Evolutionary conservation across 148 eudicot genomes (phyloP).

Genomic region (Chenopodium formosanum): DNA sequence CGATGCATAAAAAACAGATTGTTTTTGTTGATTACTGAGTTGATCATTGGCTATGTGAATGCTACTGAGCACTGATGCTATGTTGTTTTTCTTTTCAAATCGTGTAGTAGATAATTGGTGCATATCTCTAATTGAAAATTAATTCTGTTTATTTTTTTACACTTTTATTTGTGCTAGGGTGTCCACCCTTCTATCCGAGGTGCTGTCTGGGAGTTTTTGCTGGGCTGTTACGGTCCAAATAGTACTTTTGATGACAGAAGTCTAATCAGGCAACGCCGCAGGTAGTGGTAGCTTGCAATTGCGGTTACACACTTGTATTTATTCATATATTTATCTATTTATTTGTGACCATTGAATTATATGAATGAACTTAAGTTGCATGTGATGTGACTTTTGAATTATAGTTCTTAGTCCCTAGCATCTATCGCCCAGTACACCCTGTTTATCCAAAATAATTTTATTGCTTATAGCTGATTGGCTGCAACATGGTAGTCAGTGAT

Average conservation of each 20-base stretch:
- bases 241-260: slow-evolving; percentile 78
- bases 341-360: too few relatives aligned
- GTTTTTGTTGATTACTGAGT: background rate
- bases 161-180: slow-evolving; percentile 47
- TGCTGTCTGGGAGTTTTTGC: slow-evolving; percentile 87
- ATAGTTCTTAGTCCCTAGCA: slow-evolving; percentile 8
- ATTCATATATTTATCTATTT: too few relatives aligned
- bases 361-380: background rate
- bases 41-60: background rate
- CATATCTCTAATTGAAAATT: background rate
- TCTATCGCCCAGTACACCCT: background rate
- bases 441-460: too few relatives aligned
- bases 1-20: background rate
- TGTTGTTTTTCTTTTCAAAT: background rate
- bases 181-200: slow-evolving; percentile 91
- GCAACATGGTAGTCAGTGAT: background rate
- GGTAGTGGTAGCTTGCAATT: slow-evolving; percentile 43
- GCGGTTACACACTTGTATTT: background rate
- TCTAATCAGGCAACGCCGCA: slow-evolving; percentile 65
- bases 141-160: slow-evolving; percentile 3
- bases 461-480: background rate
- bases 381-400: background rate
- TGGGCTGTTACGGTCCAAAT: slow-evolving; percentile 92
- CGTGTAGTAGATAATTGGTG: background rate
- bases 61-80: background rate